Base-by-base conservation (phyloP, 73 alveolate species). In the Paramecium sonneborni region DNA sequence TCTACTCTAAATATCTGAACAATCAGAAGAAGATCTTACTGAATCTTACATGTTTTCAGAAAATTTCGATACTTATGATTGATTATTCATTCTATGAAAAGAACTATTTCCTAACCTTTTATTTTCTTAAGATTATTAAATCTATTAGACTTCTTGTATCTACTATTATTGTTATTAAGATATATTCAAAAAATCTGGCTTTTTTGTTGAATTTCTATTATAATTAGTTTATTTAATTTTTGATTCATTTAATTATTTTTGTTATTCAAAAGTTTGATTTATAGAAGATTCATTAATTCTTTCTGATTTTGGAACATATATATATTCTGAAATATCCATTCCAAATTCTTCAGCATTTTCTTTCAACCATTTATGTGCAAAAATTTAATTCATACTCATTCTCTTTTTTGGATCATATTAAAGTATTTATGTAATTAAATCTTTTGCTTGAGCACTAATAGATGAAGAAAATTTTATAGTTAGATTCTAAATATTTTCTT, bases 381-480 rank as follows among this genome's bases (percentile, higher is more conserved):
- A 88, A 24, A 88, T 88, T 88, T 69, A n/a, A 14, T 43, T n/a
- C 26, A 88, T 70, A 18, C 76, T 70, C 35, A 88, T 39, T 72
- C 94, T 68, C 41, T 88, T 52, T 70, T 88, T 70, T 15, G 68
- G 56, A 32, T 88, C 94, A 21, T 37, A 55, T 28, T 70, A 6
- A 0, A 88, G 24, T 23, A 88, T 88, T 10, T n/a, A 21, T n/a
- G 26, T 69, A 41, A 88, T 88, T 34, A 88, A 44, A 70, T 88
- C 69, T 70, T 68, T 21, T 2, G 74, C 94, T 48, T 70, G 55
- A 34, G 52, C 39, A 62, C 88, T 57, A 12, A 76, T 32, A 30
- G 43, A 69, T 20, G 37, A 30, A 2, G 39, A 48, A 72, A 69
- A 88, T 21, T 67, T n/a, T 6, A 88, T 88, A 12, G 21, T 30